phyloP scores from a whole-genome alignment of 192 early-diverging fungal species.

The Coemansia sp. region DNA sequence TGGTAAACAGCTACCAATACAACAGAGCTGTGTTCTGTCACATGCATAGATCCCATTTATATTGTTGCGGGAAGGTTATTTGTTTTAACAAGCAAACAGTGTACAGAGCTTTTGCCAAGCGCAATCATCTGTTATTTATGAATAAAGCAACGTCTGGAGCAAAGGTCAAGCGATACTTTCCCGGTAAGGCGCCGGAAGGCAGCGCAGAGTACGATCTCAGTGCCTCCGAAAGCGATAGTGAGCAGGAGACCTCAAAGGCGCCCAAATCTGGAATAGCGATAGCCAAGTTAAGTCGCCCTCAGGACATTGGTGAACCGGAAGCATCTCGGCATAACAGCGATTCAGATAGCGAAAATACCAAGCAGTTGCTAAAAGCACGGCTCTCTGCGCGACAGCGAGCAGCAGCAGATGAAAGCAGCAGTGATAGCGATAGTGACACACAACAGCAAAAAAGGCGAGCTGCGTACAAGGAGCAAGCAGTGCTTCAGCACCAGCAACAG shows the following conservation, averaged over 20 bases:
- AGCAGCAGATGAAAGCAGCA: conserved; percentile 1
- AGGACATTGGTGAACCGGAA: background rate
- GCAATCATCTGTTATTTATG: background rate
- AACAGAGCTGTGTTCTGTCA: background rate
- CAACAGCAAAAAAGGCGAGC: background rate
- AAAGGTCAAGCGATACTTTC: conserved; percentile 44
- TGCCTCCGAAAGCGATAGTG: conserved; percentile 31
- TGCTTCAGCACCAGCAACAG: background rate
- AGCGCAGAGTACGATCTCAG: conserved; percentile 16
- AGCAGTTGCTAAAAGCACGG: conserved; percentile 24
- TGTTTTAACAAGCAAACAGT: no score
- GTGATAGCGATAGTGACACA: conserved; percentile 5
- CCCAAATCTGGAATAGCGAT: conserved; percentile 6
- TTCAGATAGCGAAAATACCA: conserved; percentile 14
- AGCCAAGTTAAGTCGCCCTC: background rate
- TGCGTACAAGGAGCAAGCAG: background rate
- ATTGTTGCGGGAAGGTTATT: no score
- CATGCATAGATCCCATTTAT: no score
- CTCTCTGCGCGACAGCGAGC: conserved; percentile 25
- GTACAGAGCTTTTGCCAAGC: background rate
- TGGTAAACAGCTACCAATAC: background rate
- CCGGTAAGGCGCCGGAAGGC: conserved; percentile 42
- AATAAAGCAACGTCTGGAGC: conserved; percentile 31
- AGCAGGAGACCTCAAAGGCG: background rate
- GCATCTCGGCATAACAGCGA: conserved; percentile 3